Evolutionary conservation across 768 basidiomycete genomes (phyloP).

Genomic region (Calocybe indica): DNA sequence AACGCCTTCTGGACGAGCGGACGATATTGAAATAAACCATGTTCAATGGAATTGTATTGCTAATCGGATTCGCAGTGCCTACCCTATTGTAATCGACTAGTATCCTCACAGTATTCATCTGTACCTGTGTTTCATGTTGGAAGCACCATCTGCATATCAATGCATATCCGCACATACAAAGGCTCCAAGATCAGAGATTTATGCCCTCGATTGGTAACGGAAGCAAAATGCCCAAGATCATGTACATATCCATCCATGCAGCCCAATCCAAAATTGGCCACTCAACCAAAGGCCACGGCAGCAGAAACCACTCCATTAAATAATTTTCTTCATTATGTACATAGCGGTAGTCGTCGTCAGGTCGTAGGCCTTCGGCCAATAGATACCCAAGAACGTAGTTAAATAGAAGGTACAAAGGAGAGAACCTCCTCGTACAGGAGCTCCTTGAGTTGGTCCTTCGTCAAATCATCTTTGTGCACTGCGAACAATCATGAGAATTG

Average conservation of each 20-base stretch:
- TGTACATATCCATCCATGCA: not conserved
- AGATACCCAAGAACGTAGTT: slow-evolving; percentile 11
- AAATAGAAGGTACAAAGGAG: slow-evolving; percentile 64
- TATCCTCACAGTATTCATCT: not conserved
- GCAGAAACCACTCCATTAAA: no score
- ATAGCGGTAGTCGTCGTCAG: no score
- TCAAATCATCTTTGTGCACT: slow-evolving; percentile 73
- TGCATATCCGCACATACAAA: no score
- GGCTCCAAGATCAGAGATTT: no score
- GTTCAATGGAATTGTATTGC: not conserved
- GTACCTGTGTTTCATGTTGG: not conserved
- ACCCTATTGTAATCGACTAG: not conserved
- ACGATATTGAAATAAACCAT: slow-evolving; percentile 26
- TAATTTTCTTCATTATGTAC: no score
- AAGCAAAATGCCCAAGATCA: no score
- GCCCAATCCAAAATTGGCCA: not conserved
- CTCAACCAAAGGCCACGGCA: not conserved
- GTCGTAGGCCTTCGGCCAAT: no score
- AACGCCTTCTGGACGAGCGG: slow-evolving; percentile 52
- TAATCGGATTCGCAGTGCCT: not conserved
- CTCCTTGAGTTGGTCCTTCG: slow-evolving; percentile 75
- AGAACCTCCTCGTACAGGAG: slow-evolving; percentile 82
- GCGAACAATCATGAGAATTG: slow-evolving; percentile 4
- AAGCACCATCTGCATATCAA: not conserved
- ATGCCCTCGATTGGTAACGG: no score